Evolutionary conservation across 371 early-diverging fungal species (phyloP).

Genomic region (Syncephalastrum racemosum): DNA sequence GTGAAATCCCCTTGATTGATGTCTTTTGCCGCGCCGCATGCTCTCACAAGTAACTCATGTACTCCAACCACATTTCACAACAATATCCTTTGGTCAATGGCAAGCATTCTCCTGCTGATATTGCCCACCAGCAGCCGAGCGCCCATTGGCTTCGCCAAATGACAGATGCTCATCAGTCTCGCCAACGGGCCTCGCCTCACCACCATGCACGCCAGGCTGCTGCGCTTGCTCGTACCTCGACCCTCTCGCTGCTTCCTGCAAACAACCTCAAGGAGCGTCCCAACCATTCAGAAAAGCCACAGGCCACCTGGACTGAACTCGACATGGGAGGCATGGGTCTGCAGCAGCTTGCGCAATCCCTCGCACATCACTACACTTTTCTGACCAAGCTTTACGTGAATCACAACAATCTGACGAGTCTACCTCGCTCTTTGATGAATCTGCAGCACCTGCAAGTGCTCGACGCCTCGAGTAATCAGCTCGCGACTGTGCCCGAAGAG

Average conservation of each 20-base stretch:
- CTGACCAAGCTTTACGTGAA: constrained; percentile 91
- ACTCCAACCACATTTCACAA: too few relatives aligned
- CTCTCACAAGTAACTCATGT: too few relatives aligned
- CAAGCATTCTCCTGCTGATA: too few relatives aligned
- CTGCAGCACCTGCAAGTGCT: constrained; percentile 69
- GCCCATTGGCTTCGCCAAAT: constrained; percentile 49
- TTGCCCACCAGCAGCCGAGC: too few relatives aligned
- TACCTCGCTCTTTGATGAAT: constrained; percentile 74
- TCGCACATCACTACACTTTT: constrained; percentile 76
- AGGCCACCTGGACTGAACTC: constrained; percentile 74
- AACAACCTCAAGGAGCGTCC: too few relatives aligned
- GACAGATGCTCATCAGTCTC: constrained; percentile 67
- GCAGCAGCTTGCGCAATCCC: constrained; percentile 70
- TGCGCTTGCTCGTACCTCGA: constrained; percentile 41
- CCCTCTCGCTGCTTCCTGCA: too few relatives aligned
- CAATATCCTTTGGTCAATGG: too few relatives aligned
- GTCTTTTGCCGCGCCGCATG: too few relatives aligned
- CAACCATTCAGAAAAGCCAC: background rate
- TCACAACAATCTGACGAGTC: constrained; percentile 84
- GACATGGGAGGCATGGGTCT: constrained; percentile 95
- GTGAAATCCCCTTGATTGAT: too few relatives aligned
- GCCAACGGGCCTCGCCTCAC: constrained; percentile 79
- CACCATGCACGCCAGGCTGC: constrained; percentile 82
- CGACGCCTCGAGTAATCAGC: constrained; percentile 91
- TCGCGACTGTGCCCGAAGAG: constrained; percentile 87